phyloP scores from a whole-genome alignment of 352 stramenopile species.

The Phytophthora citrophthora region DNA sequence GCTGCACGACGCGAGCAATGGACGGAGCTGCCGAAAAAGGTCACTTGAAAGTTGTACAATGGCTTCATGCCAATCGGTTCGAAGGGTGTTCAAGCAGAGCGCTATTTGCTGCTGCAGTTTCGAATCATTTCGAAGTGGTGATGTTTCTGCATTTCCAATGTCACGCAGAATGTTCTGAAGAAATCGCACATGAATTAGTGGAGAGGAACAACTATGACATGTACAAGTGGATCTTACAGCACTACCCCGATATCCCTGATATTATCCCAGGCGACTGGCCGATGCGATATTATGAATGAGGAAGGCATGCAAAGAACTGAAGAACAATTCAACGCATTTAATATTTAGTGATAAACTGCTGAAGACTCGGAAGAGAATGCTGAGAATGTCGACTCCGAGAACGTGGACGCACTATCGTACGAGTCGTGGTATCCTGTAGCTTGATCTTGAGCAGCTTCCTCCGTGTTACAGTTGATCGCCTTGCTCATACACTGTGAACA shows the following conservation, averaged over 20 bases:
- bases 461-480: slow-evolving; percentile 37
- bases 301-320: no score
- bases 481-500: slow-evolving; percentile 51
- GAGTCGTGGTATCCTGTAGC: slow-evolving; percentile 29
- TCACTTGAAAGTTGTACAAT: slow-evolving; percentile 1
- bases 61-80: not conserved
- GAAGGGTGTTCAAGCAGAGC: not conserved
- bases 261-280: no score
- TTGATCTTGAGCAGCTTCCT: slow-evolving; percentile 34
- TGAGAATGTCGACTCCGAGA: slow-evolving; percentile 29
- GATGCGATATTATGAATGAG: no score
- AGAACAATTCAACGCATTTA: not conserved
- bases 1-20: not conserved
- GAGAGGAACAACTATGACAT: not conserved
- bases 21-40: not conserved
- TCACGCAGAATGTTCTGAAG: not conserved
- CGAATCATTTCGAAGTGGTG: slow-evolving; percentile 2
- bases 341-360: slow-evolving; percentile 23
- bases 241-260: not conserved
- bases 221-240: not conserved
- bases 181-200: not conserved
- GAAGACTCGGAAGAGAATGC: slow-evolving; percentile 17
- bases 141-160: slow-evolving; percentile 3
- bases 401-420: slow-evolving; percentile 33
- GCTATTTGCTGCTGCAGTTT: not conserved